Evolutionary conservation across 805 yeast species (phyloP), one percentile per base, ranked within the genome.

Genomic region (Ogataea zsoltii): DNA sequence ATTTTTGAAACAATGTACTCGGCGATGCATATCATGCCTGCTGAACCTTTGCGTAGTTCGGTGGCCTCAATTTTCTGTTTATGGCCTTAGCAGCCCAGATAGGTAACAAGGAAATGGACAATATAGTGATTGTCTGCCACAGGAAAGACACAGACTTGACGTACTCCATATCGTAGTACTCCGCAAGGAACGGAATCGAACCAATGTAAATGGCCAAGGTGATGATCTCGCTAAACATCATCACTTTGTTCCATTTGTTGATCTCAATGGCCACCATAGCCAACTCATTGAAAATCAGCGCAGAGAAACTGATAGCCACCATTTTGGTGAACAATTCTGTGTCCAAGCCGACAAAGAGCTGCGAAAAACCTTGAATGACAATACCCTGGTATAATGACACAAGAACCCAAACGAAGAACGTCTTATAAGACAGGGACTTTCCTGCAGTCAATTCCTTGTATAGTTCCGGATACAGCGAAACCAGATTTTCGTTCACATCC

Each of bases 21-120:
- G 15, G 25, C 7, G 41, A 33, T 13, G 18, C 15, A 17, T 39
- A 17, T 39, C 30, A 82, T 44, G 77, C 83, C 49, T 87, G 94
- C 64, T 91, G 98, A 33, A 94, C 98, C 65, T 94, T 94, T 7
- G 97, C 97, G 65, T 94, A 94, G 60, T 88, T 89, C 26, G 99
- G 99, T 3, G 99, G 98, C 55, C 90, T 80, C 45, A 94, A 65
- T 50, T 73, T 81, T 51, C 96, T 76, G 60, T 84, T 82, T 14
- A 92, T 69, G 3, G 86, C 74, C 65, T 88, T 88, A 2, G 83
- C 82, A 2, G 85, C 69, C 97, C 97, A 92, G 1, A 92, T 95
- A 0, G 99, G 99, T 30, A 89, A 66, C 46, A 92, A 71, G 6
- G 96, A 85, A 3, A 88, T 69, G 0, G 80, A 72, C 33, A 91